Conservation (phyloP, 2,329 filamentous ascomycete species). For the Penicillium olsonii region DNA sequence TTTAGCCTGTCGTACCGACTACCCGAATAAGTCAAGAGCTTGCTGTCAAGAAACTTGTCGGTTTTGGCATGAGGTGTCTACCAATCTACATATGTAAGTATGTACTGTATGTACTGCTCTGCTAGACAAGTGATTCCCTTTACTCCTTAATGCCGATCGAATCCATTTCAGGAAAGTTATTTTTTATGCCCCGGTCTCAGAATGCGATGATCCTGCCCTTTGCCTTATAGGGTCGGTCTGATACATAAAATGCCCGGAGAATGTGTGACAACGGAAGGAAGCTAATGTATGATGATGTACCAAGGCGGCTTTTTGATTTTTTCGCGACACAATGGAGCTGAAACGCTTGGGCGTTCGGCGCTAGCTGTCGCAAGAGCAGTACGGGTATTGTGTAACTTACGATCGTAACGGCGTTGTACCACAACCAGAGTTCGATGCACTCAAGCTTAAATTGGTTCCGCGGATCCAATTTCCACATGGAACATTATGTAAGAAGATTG, state of each 20-base stretch:
- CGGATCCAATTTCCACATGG: not conserved
- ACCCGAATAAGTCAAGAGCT: not conserved
- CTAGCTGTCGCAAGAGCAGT: not conserved
- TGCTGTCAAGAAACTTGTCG: not conserved
- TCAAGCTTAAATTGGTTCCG: conserved; percentile 2
- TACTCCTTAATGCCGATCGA: not conserved
- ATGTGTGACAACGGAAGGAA: not conserved
- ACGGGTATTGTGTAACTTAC: not conserved
- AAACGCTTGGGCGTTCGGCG: not conserved
- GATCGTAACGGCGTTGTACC: not conserved
- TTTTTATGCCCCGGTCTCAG: not conserved
- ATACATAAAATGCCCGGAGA: not conserved
- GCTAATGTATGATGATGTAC: not conserved
- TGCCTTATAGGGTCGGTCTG: conserved; percentile 1
- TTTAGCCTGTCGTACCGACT: not conserved
- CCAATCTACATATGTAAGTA: not conserved
- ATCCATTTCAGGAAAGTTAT: not conserved
- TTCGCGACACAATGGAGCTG: conserved; percentile 1
- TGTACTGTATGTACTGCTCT: too few relatives aligned
- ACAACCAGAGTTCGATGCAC: not conserved
- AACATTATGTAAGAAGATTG: not conserved
- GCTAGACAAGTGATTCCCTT: too few relatives aligned
- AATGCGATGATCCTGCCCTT: not conserved
- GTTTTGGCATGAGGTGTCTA: not conserved
- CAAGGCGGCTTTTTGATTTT: not conserved